Evolutionary conservation across 768 basidiomycete species (phyloP), one percentile per base, ranked within the genome.

Genomic region (Mycena olivaceomarginata): DNA sequence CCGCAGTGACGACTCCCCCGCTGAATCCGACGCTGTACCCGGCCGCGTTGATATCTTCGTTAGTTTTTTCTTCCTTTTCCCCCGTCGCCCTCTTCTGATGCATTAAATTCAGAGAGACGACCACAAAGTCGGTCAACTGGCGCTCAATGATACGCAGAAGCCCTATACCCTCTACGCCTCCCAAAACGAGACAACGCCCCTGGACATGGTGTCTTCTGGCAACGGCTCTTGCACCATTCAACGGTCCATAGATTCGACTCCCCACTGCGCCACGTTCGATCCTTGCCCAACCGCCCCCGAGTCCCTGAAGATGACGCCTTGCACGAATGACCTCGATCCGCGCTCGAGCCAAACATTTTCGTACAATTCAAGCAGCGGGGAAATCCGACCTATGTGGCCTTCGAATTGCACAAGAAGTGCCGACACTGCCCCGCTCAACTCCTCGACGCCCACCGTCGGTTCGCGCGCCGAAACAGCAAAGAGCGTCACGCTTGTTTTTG

Each of bases 181-280:
- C 5, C 85, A 89, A 69, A 85, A 83, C 59, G 88, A 90, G 67
- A 81, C 83, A 63, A 92, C 90, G 4, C 85, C 87, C 70, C 82
- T 93, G 69, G 85, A 83, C 77, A 84, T 93, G 79, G 83, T 89
- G 69, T 53, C 80, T 76, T 76, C 76, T 18, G 75, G 80, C 37
- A 80, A 81, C 75, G 79, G 78, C 16, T 41, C 16, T 15, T 92
- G 93, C 41, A 83, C 81, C 3, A 83, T 95, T 25, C 85, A 87
- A 75, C 81, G 89, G 40, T 84, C 87, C 5, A 84, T 93, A 72
- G 13, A 89, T 87, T 0, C 67, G 80, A 31, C 85, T 53, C 71
- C 85, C 31, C 92, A 87, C 80, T 95, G 94, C 75, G 92, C 90
- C 7, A 94, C 93, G 6, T 94, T 90, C 81, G 87, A 94, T 77